These are phyloP conservation scores for Bassia scoparia DNA, from an alignment of 148 eudicot genomes.

Conservation along the genomic window DNA sequence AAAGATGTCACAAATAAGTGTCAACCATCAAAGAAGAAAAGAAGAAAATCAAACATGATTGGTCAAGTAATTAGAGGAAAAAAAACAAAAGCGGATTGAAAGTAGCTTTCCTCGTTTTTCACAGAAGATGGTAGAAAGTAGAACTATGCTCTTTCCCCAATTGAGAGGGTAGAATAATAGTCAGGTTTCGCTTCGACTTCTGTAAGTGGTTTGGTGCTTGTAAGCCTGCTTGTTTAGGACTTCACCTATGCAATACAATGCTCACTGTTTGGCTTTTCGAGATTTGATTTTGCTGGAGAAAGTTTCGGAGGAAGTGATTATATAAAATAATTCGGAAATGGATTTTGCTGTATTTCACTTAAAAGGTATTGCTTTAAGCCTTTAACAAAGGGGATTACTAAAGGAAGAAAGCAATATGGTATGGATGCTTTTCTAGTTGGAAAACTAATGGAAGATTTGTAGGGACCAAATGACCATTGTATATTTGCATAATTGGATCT, in stretches of 20 bases:
- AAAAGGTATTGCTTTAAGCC: background rate
- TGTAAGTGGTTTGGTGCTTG: background rate
- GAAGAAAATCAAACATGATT: background rate
- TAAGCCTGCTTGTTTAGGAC: constrained; percentile 1
- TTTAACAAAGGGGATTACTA: background rate
- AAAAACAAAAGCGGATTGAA: background rate
- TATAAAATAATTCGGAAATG: background rate
- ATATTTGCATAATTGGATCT: background rate
- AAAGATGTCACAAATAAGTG: background rate
- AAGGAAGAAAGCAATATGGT: background rate
- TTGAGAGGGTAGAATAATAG: background rate
- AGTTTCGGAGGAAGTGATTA: constrained; percentile 2
- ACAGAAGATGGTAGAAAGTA: too few species aligned
- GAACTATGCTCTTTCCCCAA: background rate
- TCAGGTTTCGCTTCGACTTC: background rate
- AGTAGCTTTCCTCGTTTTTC: too few species aligned
- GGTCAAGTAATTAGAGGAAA: background rate
- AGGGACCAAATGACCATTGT: background rate
- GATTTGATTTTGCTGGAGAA: constrained; percentile 1
- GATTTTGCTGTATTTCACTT: background rate
- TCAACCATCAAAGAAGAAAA: background rate
- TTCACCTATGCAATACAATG: background rate
- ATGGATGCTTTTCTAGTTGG: background rate
- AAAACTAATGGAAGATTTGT: background rate
- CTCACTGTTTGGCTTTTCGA: constrained; percentile 4